Base-by-base conservation (phyloP, 2,329 filamentous ascomycete species). In the Geosmithia morbida region DNA sequence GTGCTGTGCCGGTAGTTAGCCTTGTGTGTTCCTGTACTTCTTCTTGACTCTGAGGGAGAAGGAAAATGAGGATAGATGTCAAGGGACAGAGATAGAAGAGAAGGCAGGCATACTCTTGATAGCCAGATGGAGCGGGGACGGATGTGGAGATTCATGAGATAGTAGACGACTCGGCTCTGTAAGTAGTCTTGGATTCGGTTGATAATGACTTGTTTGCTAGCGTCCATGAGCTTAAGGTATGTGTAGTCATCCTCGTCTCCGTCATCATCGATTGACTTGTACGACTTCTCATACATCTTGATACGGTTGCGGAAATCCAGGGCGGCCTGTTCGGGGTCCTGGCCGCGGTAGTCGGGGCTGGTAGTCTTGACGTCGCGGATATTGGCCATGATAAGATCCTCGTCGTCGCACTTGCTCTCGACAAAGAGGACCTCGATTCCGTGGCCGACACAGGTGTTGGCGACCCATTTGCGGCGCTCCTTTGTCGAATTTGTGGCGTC, bases 401-500 rank as follows among this genome's bases (percentile, higher is more conserved):
- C 89, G 55, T 96, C 83, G 60, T 98, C 90, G 63, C 92, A 98
- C 61, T 92, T 94, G 56, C 87, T 94, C 70, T 98, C 92, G 44
- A 98, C 92, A 56, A 94, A 98, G 44, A 98, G 70, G 10, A 94
- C 89, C 61, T 96, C 88, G 50, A 97, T 82, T 48, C 81, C 81
- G 53, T 90, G 81, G 13, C 75, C 72, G 7, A 75, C 71, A 62
- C 89, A 92, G 44, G 77, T 75, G 51, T 96, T 83, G 55, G 87
- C 74, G 57, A 98, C 92, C 92, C 92, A 98, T 60, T 83, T 80
- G 53, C 92, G 82, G 42, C 92, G 81, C 43, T 79, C 74, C 63
- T 94, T 94, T 51, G 92, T 97, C 7, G 87, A 94, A 66, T 98
- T 98, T 51, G 92, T 98, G 39, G 92, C 92, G 65, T 98, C 92